Conservation (phyloP, 106 monocot genomes). For the Ottelia alismoides region DNA sequence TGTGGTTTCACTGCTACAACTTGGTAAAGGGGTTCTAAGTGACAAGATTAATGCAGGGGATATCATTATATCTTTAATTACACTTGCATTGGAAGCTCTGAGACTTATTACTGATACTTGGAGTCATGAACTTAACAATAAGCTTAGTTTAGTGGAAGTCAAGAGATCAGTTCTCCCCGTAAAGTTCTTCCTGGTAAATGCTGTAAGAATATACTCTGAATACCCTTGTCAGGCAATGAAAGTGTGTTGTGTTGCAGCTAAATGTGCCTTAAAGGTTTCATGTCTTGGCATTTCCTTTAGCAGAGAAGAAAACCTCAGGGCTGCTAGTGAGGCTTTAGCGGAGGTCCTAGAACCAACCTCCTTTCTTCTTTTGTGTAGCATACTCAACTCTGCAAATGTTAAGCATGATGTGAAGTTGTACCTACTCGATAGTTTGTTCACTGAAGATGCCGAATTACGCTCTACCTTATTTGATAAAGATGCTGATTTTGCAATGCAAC, state of each 20-base stretch:
- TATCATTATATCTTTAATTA: constrained; percentile 59
- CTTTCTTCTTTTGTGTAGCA: constrained; percentile 50
- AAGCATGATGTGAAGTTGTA: constrained; percentile 30
- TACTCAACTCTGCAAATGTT: constrained; percentile 51
- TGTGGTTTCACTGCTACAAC: constrained; percentile 65
- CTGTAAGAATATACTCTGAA: constrained; percentile 72
- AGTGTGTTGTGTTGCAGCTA: constrained; percentile 29
- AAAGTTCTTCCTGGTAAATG: constrained; percentile 93
- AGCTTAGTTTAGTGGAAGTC: constrained; percentile 39
- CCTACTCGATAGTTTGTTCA: constrained; percentile 55
- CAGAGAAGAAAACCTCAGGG: constrained; percentile 45
- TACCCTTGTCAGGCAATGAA: constrained; percentile 56
- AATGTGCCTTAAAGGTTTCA: constrained; percentile 52
- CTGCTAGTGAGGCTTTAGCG: constrained; percentile 61
- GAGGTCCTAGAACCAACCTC: constrained; percentile 72
- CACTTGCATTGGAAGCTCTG: constrained; percentile 56
- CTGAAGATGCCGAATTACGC: not conserved
- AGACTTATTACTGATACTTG: constrained; percentile 51
- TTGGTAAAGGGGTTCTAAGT: constrained; percentile 53
- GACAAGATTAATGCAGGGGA: constrained; percentile 49
- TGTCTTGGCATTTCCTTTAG: constrained; percentile 40
- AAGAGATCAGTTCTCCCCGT: constrained; percentile 81
- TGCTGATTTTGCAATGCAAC: no score
- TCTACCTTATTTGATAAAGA: not conserved
- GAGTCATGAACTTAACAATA: constrained; percentile 16